These are phyloP conservation scores for Hyphochytrium catenoides DNA, from an alignment of 352 stramenopile genomes.

Conservation along the genomic window DNA sequence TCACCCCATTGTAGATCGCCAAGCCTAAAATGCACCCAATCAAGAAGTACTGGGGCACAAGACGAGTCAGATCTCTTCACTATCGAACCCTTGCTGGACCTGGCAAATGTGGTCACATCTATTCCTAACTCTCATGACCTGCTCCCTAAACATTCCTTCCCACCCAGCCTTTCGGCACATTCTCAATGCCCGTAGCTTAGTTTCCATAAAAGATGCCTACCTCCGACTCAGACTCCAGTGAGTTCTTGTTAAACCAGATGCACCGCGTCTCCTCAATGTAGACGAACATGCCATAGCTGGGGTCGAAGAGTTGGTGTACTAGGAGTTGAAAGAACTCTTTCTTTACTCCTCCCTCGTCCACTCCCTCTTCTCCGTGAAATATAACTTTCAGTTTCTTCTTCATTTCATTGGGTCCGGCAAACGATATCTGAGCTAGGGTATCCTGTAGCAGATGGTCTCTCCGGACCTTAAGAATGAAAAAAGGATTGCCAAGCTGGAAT, in stretches of 20 bases:
- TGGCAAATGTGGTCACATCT: too few species aligned
- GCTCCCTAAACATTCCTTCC: too few species aligned
- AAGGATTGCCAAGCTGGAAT: too few species aligned
- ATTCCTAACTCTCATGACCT: too few species aligned
- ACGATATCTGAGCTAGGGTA: constrained; percentile 32
- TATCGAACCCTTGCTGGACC: too few species aligned
- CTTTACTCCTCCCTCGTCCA: constrained; percentile 44
- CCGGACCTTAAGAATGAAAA: constrained; percentile 30
- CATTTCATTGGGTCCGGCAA: constrained; percentile 21
- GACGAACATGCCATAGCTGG: constrained; percentile 45
- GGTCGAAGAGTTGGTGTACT: constrained; percentile 35
- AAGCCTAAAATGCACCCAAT: constrained; percentile 48
- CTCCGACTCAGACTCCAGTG: constrained; percentile 45
- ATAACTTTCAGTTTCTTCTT: constrained; percentile 58
- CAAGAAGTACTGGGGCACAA: too few species aligned
- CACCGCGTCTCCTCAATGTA: constrained; percentile 34
- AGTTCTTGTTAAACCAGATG: constrained; percentile 55
- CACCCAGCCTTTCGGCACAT: too few species aligned
- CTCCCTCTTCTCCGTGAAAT: constrained; percentile 41
- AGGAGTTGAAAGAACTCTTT: constrained; percentile 56
- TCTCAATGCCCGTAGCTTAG: too few species aligned
- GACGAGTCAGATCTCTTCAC: neutral
- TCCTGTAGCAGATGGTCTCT: constrained; percentile 48
- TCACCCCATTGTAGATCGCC: constrained; percentile 58
- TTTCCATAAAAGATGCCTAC: too few species aligned